These are phyloP conservation scores for Porcisia hertigi DNA, from an alignment of 208 protist species.

Conservation along the genomic window DNA sequence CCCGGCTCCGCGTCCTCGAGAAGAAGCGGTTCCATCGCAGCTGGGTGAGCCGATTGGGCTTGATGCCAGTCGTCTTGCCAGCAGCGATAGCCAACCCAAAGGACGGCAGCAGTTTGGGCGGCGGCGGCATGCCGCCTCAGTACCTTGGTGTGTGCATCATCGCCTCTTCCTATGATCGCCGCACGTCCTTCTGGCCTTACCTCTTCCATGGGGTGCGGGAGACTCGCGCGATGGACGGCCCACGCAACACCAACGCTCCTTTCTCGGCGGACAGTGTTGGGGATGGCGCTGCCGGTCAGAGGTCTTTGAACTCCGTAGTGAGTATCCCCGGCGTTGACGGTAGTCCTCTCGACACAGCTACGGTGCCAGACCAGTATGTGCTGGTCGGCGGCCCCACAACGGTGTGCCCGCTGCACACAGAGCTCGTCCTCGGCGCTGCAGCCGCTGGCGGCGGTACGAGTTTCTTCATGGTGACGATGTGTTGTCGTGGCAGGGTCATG, in stretches of 20 bases:
- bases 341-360: background rate
- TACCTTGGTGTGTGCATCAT: conserved; percentile 52
- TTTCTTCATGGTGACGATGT: conserved; percentile 72
- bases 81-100: background rate
- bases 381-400: conserved; percentile 46
- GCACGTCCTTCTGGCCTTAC: conserved; percentile 83
- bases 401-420: conserved; percentile 52
- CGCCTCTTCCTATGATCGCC: conserved; percentile 72
- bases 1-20: conserved; percentile 49
- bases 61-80: conserved; percentile 53
- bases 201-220: conserved; percentile 16
- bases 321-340: background rate
- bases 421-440: conserved; percentile 43
- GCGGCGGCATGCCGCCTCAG: conserved; percentile 48
- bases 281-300: background rate
- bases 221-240: conserved; percentile 6
- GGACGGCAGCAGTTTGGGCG: background rate
- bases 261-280: background rate
- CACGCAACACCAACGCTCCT: background rate
- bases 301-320: background rate
- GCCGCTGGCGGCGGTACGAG: conserved; percentile 65
- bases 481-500: conserved; percentile 72
- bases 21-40: conserved; percentile 69
- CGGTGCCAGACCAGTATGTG: conserved; percentile 26
- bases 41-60: conserved; percentile 61